Conservation (phyloP, 495 filamentous ascomycete genomes). For the Talaromyces ruber region DNA sequence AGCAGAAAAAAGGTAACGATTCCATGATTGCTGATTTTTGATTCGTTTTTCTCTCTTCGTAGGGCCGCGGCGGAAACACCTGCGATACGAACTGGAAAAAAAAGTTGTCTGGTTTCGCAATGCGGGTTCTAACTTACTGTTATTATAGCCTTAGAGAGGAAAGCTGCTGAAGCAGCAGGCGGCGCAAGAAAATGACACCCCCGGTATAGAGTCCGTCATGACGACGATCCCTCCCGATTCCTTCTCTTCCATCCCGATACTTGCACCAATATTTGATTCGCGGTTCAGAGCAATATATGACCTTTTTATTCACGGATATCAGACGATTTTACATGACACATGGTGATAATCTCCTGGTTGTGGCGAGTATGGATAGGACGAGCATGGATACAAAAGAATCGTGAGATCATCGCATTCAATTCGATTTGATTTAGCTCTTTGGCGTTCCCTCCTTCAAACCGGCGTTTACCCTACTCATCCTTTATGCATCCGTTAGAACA, state of each 20-base stretch:
- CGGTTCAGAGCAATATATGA: background rate
- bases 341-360: background rate
- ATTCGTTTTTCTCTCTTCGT: constrained; percentile 2
- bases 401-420: background rate
- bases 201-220: background rate
- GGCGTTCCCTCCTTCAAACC: background rate
- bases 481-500: background rate
- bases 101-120: background rate
- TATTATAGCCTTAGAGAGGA: constrained; percentile 16
- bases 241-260: background rate
- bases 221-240: background rate
- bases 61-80: background rate
- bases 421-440: background rate
- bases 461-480: background rate
- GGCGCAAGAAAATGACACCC: constrained; percentile 12
- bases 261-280: background rate
- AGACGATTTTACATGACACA: background rate
- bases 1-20: constrained; percentile 69
- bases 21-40: background rate
- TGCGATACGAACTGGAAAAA: background rate
- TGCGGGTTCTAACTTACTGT: constrained; percentile 1
- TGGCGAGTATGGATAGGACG: background rate
- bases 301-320: background rate
- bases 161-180: constrained; percentile 10
- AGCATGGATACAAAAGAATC: background rate